These are phyloP conservation scores for Candida sakaeoensis DNA, from an alignment of 805 yeast species.

Conservation along the genomic window DNA sequence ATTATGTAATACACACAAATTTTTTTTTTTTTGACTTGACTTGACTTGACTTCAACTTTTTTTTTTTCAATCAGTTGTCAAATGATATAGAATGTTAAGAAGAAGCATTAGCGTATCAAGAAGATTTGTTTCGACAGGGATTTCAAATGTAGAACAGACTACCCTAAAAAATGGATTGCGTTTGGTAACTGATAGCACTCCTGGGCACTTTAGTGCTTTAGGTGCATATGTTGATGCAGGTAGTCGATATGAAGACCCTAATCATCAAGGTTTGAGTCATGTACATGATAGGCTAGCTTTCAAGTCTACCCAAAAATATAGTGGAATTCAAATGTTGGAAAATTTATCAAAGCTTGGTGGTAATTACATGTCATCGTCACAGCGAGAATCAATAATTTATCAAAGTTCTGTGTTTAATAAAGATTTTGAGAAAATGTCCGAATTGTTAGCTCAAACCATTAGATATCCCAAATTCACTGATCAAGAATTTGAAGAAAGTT, in stretches of 20 bases:
- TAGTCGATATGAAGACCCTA: conserved; percentile 68
- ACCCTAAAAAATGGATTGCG: conserved; percentile 71
- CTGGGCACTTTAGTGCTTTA: conserved; percentile 87
- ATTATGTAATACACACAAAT: not conserved
- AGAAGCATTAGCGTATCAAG: not conserved
- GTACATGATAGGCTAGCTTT: conserved; percentile 82
- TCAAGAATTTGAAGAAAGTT: conserved; percentile 71
- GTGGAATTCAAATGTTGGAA: conserved; percentile 70
- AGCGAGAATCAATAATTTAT: conserved; percentile 87
- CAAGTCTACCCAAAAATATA: conserved; percentile 57
- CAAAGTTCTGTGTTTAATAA: conserved; percentile 92
- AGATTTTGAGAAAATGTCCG: conserved; percentile 77
- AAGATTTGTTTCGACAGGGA: not conserved
- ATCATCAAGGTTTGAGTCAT: conserved; percentile 72
- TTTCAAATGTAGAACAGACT: conserved; percentile 22
- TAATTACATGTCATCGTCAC: conserved; percentile 87
- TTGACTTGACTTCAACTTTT: too few species aligned
- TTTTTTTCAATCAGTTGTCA: not conserved
- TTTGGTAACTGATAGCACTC: conserved; percentile 79
- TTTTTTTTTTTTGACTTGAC: not conserved
- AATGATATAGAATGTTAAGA: conserved; percentile 3
- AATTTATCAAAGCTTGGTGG: conserved; percentile 82
- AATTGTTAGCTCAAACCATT: conserved; percentile 73
- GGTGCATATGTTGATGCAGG: conserved; percentile 92
- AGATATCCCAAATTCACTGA: conserved; percentile 63